phyloP scores from a whole-genome alignment of 2,329 filamentous ascomycete genomes.

The Alternaria burnsii region DNA sequence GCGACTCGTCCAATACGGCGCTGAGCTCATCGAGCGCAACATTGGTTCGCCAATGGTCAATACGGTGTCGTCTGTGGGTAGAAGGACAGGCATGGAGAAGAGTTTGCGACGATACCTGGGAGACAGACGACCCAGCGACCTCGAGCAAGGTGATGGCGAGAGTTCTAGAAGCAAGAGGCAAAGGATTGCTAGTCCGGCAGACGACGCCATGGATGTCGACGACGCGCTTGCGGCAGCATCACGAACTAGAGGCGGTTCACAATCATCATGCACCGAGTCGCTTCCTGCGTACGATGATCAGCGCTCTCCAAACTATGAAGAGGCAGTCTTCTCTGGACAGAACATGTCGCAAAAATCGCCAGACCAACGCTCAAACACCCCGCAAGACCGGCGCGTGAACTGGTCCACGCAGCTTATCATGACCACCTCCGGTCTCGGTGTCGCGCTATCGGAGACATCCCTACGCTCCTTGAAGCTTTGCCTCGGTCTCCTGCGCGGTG shows the following conservation, averaged over 20 bases:
- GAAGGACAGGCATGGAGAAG: slow-evolving; percentile 86
- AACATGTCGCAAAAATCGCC: slow-evolving; percentile 35
- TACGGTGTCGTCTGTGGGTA: slow-evolving; percentile 83
- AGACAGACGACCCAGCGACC: slow-evolving; percentile 61
- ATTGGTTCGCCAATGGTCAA: slow-evolving; percentile 83
- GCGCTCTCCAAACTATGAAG: slow-evolving; percentile 77
- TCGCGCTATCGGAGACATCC: slow-evolving; percentile 90
- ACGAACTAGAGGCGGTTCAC: slow-evolving; percentile 63
- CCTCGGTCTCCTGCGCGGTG: slow-evolving; percentile 79
- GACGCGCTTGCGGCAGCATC: slow-evolving; percentile 43
- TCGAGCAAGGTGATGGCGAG: slow-evolving; percentile 55
- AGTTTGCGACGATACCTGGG: slow-evolving; percentile 83
- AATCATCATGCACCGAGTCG: slow-evolving; percentile 74
- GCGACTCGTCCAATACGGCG: slow-evolving; percentile 82
- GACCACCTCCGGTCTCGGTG: slow-evolving; percentile 87
- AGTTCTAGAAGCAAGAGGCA: slow-evolving; percentile 52
- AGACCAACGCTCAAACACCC: slow-evolving; percentile 32
- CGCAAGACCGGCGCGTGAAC: slow-evolving; percentile 53
- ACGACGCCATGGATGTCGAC: slow-evolving; percentile 60
- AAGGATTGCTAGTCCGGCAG: slow-evolving; percentile 51
- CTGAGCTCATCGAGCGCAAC: slow-evolving; percentile 89
- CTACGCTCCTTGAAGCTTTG: slow-evolving; percentile 86
- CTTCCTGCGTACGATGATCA: slow-evolving; percentile 85
- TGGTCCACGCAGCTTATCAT: slow-evolving; percentile 89
- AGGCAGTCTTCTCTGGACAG: slow-evolving; percentile 53